Conservation (phyloP, 2,329 filamentous ascomycete genomes). For the Stachybotrys echinatus region DNA sequence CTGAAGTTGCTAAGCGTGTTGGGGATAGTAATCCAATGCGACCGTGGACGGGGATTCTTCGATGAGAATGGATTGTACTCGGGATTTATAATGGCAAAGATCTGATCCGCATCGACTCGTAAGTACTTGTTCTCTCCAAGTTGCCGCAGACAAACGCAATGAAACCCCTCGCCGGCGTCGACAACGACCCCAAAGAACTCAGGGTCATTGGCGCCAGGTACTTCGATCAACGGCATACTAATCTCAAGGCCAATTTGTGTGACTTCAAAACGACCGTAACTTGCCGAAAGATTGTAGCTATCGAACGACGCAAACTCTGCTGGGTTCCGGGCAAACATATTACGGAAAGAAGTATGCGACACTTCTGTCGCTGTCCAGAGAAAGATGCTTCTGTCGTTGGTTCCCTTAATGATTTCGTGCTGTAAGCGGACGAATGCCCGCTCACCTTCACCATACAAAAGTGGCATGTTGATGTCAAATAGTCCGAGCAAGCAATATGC, state of each 20-base stretch:
- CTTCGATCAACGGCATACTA: not conserved
- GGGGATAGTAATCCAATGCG: not conserved
- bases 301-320: not conserved
- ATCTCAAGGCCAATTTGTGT: not conserved
- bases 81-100: not conserved
- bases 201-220: not conserved
- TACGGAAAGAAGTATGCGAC: not conserved
- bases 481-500: conserved; percentile 3
- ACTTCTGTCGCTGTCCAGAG: conserved; percentile 15
- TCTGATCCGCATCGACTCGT: not conserved
- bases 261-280: not conserved
- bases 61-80: not conserved
- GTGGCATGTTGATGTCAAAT: conserved; percentile 5
- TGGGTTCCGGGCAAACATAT: not conserved
- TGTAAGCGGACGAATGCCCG: conserved; percentile 3
- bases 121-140: not conserved
- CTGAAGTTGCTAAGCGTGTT: not conserved
- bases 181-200: not conserved
- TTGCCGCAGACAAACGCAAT: not conserved
- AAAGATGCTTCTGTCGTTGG: conserved; percentile 5
- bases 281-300: not conserved
- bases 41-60: not conserved
- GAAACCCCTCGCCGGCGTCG: not conserved
- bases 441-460: conserved; percentile 3
- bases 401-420: conserved; percentile 4